These are phyloP conservation scores for Cutaneotrichosporon spelunceum DNA, from an alignment of 1,284 basidiomycete species.

Conservation along the genomic window DNA sequence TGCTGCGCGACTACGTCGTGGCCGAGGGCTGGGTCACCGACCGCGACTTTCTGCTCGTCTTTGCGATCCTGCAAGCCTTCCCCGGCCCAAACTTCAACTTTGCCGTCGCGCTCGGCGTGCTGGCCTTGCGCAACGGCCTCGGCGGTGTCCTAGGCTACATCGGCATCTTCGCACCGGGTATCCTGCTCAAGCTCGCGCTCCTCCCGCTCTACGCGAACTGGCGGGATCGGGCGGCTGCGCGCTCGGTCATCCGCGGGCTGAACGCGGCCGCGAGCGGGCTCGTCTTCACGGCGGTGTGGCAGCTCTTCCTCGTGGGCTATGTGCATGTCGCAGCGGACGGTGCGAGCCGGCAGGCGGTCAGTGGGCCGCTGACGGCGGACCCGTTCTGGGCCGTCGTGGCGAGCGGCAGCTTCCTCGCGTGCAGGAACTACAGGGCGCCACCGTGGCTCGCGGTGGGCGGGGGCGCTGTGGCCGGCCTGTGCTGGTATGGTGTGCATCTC, in stretches of 20 bases:
- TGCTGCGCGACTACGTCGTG: constrained; percentile 60
- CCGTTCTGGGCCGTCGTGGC: constrained; percentile 55
- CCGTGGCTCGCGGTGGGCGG: constrained; percentile 49
- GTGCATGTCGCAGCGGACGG: constrained; percentile 41
- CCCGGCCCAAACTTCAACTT: constrained; percentile 63
- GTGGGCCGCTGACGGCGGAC: constrained; percentile 49
- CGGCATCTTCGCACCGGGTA: constrained; percentile 58
- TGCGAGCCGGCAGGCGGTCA: constrained; percentile 24
- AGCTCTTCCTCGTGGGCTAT: constrained; percentile 53
- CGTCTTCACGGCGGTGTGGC: constrained; percentile 59
- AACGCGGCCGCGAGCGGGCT: constrained; percentile 60
- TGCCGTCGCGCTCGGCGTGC: constrained; percentile 59
- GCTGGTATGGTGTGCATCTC: constrained; percentile 50
- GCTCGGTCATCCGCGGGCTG: constrained; percentile 56
- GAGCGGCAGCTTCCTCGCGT: constrained; percentile 40
- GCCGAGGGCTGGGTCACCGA: constrained; percentile 50
- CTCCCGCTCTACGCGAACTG: constrained; percentile 57
- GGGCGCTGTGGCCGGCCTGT: constrained; percentile 50
- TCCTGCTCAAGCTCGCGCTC: constrained; percentile 57
- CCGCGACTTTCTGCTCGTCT: constrained; percentile 60
- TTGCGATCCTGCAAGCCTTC: constrained; percentile 59
- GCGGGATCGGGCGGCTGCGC: constrained; percentile 51
- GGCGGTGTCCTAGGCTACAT: constrained; percentile 57
- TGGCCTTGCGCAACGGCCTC: constrained; percentile 50
- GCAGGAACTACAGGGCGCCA: constrained; percentile 47